phyloP scores from a whole-genome alignment of 768 basidiomycete species.

The Pleurotus tuoliensis region DNA sequence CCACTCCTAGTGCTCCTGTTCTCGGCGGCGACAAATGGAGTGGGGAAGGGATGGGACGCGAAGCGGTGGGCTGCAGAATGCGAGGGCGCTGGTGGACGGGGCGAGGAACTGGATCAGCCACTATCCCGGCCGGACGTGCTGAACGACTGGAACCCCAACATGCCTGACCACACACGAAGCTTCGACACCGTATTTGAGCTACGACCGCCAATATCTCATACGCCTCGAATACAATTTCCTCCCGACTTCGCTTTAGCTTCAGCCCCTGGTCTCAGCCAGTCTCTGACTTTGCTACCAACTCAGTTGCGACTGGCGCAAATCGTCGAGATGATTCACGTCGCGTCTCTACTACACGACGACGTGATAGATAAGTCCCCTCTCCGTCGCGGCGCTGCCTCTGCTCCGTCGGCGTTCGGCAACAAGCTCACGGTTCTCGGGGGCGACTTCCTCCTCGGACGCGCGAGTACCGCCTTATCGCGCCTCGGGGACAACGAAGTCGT shows the following conservation, averaged over 20 bases:
- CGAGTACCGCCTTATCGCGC: conserved; percentile 81
- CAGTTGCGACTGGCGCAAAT: conserved; percentile 94
- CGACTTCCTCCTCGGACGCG: conserved; percentile 92
- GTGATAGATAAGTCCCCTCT: conserved; percentile 72
- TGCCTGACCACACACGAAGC: conserved; percentile 73
- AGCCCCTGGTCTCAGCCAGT: conserved; percentile 22
- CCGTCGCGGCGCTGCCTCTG: conserved; percentile 56
- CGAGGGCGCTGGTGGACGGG: conserved; percentile 49
- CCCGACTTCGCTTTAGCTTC: conserved; percentile 14
- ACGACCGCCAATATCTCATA: conserved; percentile 31
- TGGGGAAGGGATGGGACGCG: conserved; percentile 60
- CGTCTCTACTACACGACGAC: conserved; percentile 89
- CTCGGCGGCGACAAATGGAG: conserved; percentile 88
- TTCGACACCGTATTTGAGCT: conserved; percentile 60
- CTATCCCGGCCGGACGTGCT: conserved; percentile 76
- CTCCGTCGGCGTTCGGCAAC: conserved; percentile 76
- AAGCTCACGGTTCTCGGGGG: conserved; percentile 93
- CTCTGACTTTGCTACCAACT: conserved; percentile 65
- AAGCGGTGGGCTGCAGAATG: conserved; percentile 58
- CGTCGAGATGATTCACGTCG: conserved; percentile 97
- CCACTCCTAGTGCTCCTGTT: conserved; percentile 89
- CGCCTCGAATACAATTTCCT: conserved; percentile 26
- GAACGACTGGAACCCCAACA: conserved; percentile 87
- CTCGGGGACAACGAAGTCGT: conserved; percentile 88
- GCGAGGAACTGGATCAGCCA: conserved; percentile 71